Base-by-base conservation (phyloP, 1,284 basidiomycete genomes). In the Polyporus tsugae region DNA sequence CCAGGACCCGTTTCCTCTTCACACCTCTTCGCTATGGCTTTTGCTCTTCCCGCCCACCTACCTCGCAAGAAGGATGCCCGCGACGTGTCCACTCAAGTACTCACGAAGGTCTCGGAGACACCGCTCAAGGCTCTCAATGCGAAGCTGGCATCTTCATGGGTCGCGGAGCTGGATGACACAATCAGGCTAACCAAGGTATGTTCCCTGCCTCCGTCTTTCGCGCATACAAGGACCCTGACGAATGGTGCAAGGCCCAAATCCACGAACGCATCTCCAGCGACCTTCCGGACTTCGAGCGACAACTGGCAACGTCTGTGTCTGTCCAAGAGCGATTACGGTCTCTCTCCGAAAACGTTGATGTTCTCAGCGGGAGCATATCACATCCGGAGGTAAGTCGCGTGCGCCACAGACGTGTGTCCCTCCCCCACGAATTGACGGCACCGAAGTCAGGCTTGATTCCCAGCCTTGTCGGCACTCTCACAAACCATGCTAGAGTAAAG, bases 131-230 rank as follows among this genome's bases (percentile, higher is more conserved):
- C 88, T 1, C 78, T 95, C 44, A 88, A 83, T 69, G 85, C 91
- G 42, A 75, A 83, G 29, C 76, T 90, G 57, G 90, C 90, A 15
- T 81, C 85, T 35, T 87, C 87, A 71, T 95, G 92, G 92, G 81
- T 93, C 39, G 75, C 79, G 0, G 91, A 94, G 76, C 83, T 95
- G 33, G 87, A 94, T 73, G 84, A 87, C 57, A 86, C 88, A 25
- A 92, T 95, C 70, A 79, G 81, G 41, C 80, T 83, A 29, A 92
- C 91, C 9, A 91, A 92, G 83, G 93, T 93, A 73, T n/a, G 67
- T 22, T 7, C 4, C 29, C 17, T 2, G 4, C 7, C 22, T 53
- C 3, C 29, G 15, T 55, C 6, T 7, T 6, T 4, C 13, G 4
- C 46, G 58, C 55, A 46, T 46, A 35, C 6, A 38, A 11, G 36